Evolutionary conservation across 1,284 basidiomycete species (phyloP).

Genomic region (Ustilago sp.): DNA sequence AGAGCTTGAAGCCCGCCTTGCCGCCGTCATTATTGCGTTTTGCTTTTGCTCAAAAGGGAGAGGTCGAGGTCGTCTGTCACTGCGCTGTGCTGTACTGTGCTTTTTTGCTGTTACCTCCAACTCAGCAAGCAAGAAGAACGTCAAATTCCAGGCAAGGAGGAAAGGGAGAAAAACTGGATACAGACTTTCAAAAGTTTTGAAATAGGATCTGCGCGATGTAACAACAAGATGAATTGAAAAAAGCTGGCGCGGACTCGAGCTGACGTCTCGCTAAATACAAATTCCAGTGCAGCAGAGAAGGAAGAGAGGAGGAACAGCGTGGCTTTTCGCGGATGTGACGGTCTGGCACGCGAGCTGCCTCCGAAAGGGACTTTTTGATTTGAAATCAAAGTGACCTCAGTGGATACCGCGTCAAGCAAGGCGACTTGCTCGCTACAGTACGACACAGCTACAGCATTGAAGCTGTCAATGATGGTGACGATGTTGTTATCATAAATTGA

Average conservation of each 20-base stretch:
- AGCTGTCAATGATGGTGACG: neutral
- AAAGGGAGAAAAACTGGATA: neutral
- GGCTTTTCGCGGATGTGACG: constrained; percentile 1
- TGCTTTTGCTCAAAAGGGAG: neutral
- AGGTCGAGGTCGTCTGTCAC: constrained; percentile 2
- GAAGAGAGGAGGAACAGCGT: neutral
- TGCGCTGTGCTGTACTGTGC: constrained; percentile 5
- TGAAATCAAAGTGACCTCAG: constrained; percentile 30
- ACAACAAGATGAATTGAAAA: constrained; percentile 5
- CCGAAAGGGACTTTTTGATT: constrained; percentile 13
- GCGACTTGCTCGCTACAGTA: neutral
- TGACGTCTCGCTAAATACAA: constrained; percentile 5
- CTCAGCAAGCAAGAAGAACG: constrained; percentile 19
- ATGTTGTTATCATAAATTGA: neutral
- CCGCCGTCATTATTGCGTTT: neutral
- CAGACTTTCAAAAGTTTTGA: constrained; percentile 14
- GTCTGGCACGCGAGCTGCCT: constrained; percentile 5
- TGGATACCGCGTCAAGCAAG: constrained; percentile 9
- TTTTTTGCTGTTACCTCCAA: constrained; percentile 1
- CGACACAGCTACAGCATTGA: neutral
- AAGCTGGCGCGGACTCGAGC: constrained; percentile 10
- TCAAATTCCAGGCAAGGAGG: neutral
- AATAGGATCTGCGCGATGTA: constrained; percentile 13
- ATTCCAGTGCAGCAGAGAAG: neutral
- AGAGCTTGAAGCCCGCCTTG: constrained; percentile 16